phyloP scores from a whole-genome alignment of 352 stramenopile genomes.

The Globisporangium radiosum region DNA sequence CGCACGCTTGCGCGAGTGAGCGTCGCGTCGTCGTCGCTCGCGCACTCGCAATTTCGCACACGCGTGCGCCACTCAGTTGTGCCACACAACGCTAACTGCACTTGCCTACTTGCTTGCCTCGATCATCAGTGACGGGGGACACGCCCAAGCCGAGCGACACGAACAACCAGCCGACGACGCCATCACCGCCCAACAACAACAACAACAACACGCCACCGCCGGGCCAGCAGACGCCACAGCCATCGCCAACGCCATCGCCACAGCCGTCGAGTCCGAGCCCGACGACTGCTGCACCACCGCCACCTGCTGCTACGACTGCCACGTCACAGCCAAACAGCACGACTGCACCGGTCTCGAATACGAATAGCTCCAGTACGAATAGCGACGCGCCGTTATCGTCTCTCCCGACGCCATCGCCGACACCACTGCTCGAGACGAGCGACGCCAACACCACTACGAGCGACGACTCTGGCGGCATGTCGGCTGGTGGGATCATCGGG shows the following conservation, averaged over 20 bases:
- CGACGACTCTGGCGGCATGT: constrained; percentile 21
- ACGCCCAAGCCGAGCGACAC: constrained; percentile 20
- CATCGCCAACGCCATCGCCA: neutral
- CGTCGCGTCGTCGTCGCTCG: constrained; percentile 5
- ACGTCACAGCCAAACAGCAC: neutral
- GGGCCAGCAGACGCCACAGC: neutral
- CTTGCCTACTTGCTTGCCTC: neutral
- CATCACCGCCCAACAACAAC: constrained; percentile 8
- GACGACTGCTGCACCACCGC: constrained; percentile 1
- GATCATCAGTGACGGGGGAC: constrained; percentile 7
- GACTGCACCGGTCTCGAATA: neutral
- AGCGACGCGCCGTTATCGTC: neutral
- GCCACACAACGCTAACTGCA: neutral
- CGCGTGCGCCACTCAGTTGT: neutral
- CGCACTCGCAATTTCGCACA: neutral
- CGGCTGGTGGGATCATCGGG: constrained; percentile 27
- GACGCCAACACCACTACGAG: constrained; percentile 5
- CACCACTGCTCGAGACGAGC: neutral
- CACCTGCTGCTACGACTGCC: constrained; percentile 7
- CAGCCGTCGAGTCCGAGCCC: neutral
- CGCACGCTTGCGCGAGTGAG: neutral
- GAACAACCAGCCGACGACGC: constrained; percentile 23
- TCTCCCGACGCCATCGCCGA: neutral
- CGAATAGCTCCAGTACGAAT: neutral
- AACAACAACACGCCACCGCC: no score